phyloP scores from a whole-genome alignment of 805 yeast genomes.

The Metschnikowia amazonensis region DNA sequence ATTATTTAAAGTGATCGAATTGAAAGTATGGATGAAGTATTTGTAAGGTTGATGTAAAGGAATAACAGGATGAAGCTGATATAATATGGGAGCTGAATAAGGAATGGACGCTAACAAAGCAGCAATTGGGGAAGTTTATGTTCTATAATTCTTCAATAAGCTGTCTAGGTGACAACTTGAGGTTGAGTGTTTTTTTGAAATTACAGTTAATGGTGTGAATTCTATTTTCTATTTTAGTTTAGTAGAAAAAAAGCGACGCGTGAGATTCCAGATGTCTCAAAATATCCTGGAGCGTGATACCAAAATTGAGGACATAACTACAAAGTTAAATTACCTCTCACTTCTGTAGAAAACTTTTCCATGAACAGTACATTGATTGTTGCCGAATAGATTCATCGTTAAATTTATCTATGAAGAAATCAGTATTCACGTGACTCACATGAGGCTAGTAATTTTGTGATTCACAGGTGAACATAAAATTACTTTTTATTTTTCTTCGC shows the following conservation, averaged over 20 bases:
- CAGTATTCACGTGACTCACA: not conserved
- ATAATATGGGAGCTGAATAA: not conserved
- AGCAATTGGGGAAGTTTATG: not conserved
- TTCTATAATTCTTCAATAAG: not conserved
- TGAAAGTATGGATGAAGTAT: conserved; percentile 3
- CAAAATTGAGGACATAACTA: not conserved
- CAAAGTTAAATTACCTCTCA: too few species aligned
- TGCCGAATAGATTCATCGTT: not conserved
- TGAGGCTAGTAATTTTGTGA: not conserved
- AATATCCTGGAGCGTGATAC: not conserved
- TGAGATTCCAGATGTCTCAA: not conserved
- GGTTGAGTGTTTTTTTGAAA: not conserved
- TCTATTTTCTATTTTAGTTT: not conserved
- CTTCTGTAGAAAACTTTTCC: not conserved
- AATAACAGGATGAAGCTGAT: not conserved
- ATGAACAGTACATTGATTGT: not conserved
- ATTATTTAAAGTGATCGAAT: not conserved
- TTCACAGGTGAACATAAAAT: not conserved
- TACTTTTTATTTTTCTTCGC: conserved; percentile 75
- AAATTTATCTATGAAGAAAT: not conserved
- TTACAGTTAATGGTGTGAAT: not conserved
- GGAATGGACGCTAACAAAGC: conserved; percentile 4
- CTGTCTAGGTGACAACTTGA: conserved; percentile 4
- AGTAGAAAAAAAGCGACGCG: conserved; percentile 7
- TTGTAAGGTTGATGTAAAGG: not conserved